Evolutionary conservation across 306 rosid genomes (phyloP), one percentile per base, ranked within the genome.

Genomic region (Fragaria nilgerrensis): DNA sequence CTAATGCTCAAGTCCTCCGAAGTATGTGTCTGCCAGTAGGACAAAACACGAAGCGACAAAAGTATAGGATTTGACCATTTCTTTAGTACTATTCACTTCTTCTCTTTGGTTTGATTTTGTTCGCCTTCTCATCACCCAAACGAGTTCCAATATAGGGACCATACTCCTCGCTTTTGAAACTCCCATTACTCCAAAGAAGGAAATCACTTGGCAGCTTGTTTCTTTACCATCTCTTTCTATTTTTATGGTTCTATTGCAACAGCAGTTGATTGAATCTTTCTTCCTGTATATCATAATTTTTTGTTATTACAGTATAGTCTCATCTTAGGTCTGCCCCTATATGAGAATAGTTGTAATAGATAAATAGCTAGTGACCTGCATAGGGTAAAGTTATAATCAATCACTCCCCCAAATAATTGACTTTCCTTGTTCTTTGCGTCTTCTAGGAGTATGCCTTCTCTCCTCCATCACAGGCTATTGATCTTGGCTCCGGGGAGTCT

Each of bases 401-500:
- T 66, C 70, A 56, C 77, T 83, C 75, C 58, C 77, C 78, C 82
- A 2, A 10, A 44, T 7, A 27, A 37, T 49, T 73, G 47, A 44
- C 20, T 27, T 72, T 37, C 75, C 50, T 5, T 75, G 61, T 56
- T 73, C 74, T 29, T 56, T 58, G 34, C 69, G 20, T 74, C 58
- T 9, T 73, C 77, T 43, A 92, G 99, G 99, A 95, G 80, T 92
- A 85, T 82, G 96, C 99, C 74, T 95, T 95, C 86, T 90, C 91
- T 67, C 99, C 99, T 78, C 64, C 97, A 20, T 91, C 97, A 64
- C 92, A 88, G 89, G 89, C 99, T 9, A 89, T 92, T 78, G 99
- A 95, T 79, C 97, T 95, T 82, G 98, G 88, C 71, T 88, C 96
- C 55, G 97, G 99, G 78, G 99, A 90, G 81, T 88, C 88, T 66